Conservation (phyloP, 2,329 filamentous ascomycete genomes). For the Ceratocystis variospora region DNA sequence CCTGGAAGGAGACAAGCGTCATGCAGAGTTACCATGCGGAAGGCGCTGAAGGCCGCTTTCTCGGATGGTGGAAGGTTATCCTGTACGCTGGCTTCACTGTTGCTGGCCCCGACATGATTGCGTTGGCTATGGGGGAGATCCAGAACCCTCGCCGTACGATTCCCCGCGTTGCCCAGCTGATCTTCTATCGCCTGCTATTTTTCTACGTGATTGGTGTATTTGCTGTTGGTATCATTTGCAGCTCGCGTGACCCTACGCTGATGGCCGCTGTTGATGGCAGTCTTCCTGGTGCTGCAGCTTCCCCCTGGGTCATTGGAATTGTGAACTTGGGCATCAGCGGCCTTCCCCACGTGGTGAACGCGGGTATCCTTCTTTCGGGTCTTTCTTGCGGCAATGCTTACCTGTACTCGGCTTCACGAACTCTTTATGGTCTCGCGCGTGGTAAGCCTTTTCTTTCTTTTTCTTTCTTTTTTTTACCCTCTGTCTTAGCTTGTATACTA, state of each 20-base stretch:
- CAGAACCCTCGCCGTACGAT: conserved; percentile 52
- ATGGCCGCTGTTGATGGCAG: conserved; percentile 34
- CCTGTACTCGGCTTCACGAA: conserved; percentile 38
- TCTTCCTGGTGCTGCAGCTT: conserved; percentile 41
- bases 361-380: conserved; percentile 27
- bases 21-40: conserved; percentile 27
- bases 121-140: conserved; percentile 42
- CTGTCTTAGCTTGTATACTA: not conserved
- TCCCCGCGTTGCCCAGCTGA: conserved; percentile 56
- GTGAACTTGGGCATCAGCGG: conserved; percentile 42
- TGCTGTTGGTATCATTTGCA: conserved; percentile 39
- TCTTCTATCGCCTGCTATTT: conserved; percentile 56
- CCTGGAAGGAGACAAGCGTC: conserved; percentile 32
- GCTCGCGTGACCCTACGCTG: conserved; percentile 38
- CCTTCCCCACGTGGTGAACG: conserved; percentile 48
- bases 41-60: conserved; percentile 45
- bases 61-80: conserved; percentile 42
- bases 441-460: conserved; percentile 18
- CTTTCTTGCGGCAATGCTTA: conserved; percentile 39
- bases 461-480: not conserved
- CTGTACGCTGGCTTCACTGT: conserved; percentile 58
- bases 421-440: conserved; percentile 37
- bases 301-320: conserved; percentile 47
- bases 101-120: conserved; percentile 53
- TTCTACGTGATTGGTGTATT: conserved; percentile 60